phyloP scores from a whole-genome alignment of 352 stramenopile species.

The Pythium biforme region DNA sequence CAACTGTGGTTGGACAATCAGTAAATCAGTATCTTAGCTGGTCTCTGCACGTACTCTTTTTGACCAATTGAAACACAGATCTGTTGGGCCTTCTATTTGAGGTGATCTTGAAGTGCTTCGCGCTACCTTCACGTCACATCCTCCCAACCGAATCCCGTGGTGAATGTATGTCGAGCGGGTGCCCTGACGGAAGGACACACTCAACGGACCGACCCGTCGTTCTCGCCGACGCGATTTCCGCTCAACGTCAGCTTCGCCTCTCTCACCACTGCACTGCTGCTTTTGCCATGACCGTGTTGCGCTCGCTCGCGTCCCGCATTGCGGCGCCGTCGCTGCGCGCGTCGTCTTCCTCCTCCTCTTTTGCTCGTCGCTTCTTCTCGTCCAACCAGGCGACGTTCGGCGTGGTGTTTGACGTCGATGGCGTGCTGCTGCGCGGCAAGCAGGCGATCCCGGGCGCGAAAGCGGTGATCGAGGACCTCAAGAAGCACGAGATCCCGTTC shows the following conservation, averaged over 20 bases:
- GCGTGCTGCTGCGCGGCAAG: conserved; percentile 77
- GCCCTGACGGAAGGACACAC: neutral
- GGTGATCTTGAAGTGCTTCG: conserved; percentile 28
- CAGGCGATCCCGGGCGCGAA: conserved; percentile 62
- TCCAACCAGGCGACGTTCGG: conserved; percentile 55
- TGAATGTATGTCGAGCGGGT: neutral
- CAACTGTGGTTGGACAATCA: conserved; percentile 4
- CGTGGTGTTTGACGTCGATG: conserved; percentile 84
- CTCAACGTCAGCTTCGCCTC: no score
- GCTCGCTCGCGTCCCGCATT: conserved; percentile 10
- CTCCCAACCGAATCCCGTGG: neutral
- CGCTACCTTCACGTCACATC: conserved; percentile 33
- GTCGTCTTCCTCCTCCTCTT: neutral
- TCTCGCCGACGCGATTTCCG: neutral
- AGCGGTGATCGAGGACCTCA: conserved; percentile 67
- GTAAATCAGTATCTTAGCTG: conserved; percentile 11
- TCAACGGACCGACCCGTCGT: neutral
- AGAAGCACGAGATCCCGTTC: conserved; percentile 59
- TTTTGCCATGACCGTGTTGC: neutral
- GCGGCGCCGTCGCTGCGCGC: conserved; percentile 1
- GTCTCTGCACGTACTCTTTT: neutral
- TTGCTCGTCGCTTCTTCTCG: conserved; percentile 4
- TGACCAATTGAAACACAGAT: conserved; percentile 2
- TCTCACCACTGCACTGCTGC: neutral
- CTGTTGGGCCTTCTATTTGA: conserved; percentile 4